Conservation (phyloP, 2,329 filamentous ascomycete species). For the Monosporascus sp. region DNA sequence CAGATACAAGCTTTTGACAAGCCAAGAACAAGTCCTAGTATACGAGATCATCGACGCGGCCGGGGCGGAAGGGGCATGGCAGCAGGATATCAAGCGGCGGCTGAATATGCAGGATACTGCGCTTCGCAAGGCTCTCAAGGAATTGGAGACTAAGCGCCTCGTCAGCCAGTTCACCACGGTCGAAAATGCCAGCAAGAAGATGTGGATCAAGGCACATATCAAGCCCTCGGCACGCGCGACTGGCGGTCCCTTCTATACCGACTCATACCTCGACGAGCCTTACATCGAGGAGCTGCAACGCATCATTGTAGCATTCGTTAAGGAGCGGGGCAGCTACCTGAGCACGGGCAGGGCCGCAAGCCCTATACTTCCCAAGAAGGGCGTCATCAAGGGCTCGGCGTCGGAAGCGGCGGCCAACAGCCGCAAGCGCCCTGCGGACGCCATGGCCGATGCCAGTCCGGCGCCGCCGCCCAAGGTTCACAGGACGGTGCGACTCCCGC, state of each 20-base stretch:
- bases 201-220: slow-evolving; percentile 87
- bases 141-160: slow-evolving; percentile 73
- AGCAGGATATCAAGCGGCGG: slow-evolving; percentile 72
- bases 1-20: slow-evolving; percentile 54
- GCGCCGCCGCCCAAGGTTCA: slow-evolving; percentile 24
- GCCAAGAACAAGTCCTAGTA: slow-evolving; percentile 75
- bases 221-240: slow-evolving; percentile 84
- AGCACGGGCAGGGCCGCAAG: slow-evolving; percentile 28
- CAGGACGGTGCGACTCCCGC: slow-evolving; percentile 38
- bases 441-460: slow-evolving; percentile 25
- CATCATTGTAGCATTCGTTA: slow-evolving; percentile 26
- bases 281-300: slow-evolving; percentile 74
- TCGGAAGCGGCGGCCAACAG: slow-evolving; percentile 33
- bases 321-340: slow-evolving; percentile 26
- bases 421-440: slow-evolving; percentile 48
- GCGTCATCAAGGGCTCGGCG: slow-evolving; percentile 43
- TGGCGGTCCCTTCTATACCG: slow-evolving; percentile 91
- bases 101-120: slow-evolving; percentile 80
- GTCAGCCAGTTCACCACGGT: slow-evolving; percentile 89
- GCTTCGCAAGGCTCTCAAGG: slow-evolving; percentile 76
- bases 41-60: slow-evolving; percentile 86
- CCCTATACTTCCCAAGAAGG: slow-evolving; percentile 49
- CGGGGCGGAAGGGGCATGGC: slow-evolving; percentile 84
- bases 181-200: slow-evolving; percentile 85
- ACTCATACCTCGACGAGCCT: slow-evolving; percentile 81